Evolutionary conservation across 164 flowering plant species (phyloP), one percentile per base, ranked within the genome.

Genomic region (Nymphaea colorata): DNA sequence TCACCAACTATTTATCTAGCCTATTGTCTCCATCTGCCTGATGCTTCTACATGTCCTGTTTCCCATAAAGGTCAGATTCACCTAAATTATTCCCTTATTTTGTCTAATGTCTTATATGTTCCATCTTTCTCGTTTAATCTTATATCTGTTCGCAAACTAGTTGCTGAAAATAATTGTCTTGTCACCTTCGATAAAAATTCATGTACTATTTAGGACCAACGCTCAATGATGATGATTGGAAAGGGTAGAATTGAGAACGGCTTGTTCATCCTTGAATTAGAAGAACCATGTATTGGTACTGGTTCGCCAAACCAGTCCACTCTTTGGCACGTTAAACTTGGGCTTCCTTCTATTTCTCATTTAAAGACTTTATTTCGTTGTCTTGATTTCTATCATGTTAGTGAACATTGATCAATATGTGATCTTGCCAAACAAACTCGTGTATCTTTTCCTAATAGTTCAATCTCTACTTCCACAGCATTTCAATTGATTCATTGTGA

Each of bases 401-500:
- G 4, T n/a, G 41, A 66, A 4, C 57, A 44, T 45, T 66, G 47
- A 25, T 44, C 3, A 4, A 14, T 17, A n/a, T 66, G 59, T 47
- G 42, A 0, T 25, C 16, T 66, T 4, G 42, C 68, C 25, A 66
- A 66, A 47, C 59, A 45, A 51, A 47, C 59, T 44, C 1, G 41
- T 36, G 18, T 67, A 12, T 44, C 62, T 3, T 41, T 67, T 67
- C 17, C 6, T 53, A 4, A 4, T 53, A 67, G 61, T 57, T 15
- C 5, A 4, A 57, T 67, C 11, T 53, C 62, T 14, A 4, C 62
- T 36, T 16, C n/a, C n/a, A 2, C 3, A n/a, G 0, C 41, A 10
- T 66, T 45, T 51, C 14, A 25, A n/a, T 44, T 66, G 41, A 66
- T 66, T 16, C 57, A 66, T 66, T 51, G 41, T 66, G 41, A 62